These are phyloP conservation scores for Coemansia nantahalensis DNA, from an alignment of 192 early-diverging fungal species.

Conservation along the genomic window DNA sequence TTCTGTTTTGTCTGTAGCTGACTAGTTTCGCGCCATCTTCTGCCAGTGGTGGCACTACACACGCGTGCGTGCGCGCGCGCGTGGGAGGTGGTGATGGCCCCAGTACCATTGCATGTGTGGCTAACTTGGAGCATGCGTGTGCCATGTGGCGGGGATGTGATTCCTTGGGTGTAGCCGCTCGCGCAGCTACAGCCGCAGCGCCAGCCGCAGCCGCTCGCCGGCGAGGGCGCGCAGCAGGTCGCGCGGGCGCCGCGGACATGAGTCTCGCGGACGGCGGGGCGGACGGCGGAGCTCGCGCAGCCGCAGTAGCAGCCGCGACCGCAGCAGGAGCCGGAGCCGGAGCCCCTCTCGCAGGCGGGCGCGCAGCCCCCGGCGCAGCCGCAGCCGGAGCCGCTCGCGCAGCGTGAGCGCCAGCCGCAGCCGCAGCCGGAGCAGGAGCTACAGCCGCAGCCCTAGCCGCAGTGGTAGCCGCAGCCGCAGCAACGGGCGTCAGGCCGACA, in stretches of 20 bases:
- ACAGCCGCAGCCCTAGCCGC: slow-evolving; percentile 10
- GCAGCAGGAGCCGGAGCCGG: slow-evolving; percentile 21
- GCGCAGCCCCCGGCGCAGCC: slow-evolving; percentile 11
- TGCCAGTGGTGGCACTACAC: too few relatives aligned
- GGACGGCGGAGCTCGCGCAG: slow-evolving; percentile 13
- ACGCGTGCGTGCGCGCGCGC: too few relatives aligned
- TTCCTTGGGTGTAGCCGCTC: slow-evolving; percentile 11
- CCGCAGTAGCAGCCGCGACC: slow-evolving; percentile 10
- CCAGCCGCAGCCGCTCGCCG: slow-evolving; percentile 31
- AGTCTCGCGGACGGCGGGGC: slow-evolving; percentile 11
- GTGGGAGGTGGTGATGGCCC: neutral
- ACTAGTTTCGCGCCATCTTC: too few relatives aligned
- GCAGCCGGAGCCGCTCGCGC: slow-evolving; percentile 17
- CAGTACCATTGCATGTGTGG: slow-evolving; percentile 2
- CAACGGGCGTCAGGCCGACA: neutral
- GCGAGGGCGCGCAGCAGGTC: slow-evolving; percentile 12
- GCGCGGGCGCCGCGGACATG: slow-evolving; percentile 11
- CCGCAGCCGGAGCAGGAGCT: slow-evolving; percentile 1
- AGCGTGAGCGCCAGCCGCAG: slow-evolving; percentile 5
- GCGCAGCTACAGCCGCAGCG: slow-evolving; percentile 28
- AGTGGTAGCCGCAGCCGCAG: neutral
- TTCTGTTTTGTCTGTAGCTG: too few relatives aligned
- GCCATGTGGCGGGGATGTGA: neutral
- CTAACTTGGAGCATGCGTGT: neutral
- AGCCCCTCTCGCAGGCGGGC: slow-evolving; percentile 7